Percentiles rank a stretch among this genome's conserved stretches.
Conservation (phyloP, 2,329 filamentous ascomycete genomes). For the Metarhizium album region DNA sequence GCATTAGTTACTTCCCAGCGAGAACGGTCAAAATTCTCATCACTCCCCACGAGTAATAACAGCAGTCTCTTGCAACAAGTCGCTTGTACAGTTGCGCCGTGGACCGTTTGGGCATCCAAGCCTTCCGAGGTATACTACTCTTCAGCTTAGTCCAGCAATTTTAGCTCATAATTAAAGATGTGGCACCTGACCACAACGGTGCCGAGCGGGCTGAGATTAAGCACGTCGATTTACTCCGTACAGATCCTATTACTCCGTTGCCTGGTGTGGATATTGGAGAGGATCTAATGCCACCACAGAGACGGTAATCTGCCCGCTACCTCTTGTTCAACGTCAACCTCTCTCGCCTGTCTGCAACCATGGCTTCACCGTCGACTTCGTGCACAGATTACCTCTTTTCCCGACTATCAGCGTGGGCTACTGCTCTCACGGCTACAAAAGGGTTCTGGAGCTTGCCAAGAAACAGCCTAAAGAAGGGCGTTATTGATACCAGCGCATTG, state of each 20-base stretch:
- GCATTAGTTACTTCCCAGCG: not conserved
- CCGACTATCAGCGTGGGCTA: slow-evolving; percentile 53
- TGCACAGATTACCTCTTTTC: slow-evolving; percentile 57
- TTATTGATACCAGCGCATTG: slow-evolving; percentile 48
- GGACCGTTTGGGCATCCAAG: not conserved
- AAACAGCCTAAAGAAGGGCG: slow-evolving; percentile 34
- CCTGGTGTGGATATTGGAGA: slow-evolving; percentile 62
- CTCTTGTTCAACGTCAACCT: slow-evolving; percentile 45
- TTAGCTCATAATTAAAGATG: not conserved
- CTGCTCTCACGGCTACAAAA: slow-evolving; percentile 47
- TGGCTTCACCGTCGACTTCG: slow-evolving; percentile 56
- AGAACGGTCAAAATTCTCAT: not conserved
- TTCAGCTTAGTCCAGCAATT: not conserved
- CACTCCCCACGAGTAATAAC: not conserved
- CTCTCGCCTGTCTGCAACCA: slow-evolving; percentile 49
- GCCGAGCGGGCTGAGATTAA: no score
- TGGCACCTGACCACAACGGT: no score
- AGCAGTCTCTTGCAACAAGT: not conserved
- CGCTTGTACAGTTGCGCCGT: not conserved
- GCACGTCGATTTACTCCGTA: no score
- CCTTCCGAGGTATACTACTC: not conserved
- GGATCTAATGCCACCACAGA: slow-evolving; percentile 53
- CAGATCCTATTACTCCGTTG: no score
- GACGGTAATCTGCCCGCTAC: slow-evolving; percentile 58
- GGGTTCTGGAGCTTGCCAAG: slow-evolving; percentile 40